phyloP scores from a whole-genome alignment of 1,139 yeast species.

The Fermentozyma sake region DNA sequence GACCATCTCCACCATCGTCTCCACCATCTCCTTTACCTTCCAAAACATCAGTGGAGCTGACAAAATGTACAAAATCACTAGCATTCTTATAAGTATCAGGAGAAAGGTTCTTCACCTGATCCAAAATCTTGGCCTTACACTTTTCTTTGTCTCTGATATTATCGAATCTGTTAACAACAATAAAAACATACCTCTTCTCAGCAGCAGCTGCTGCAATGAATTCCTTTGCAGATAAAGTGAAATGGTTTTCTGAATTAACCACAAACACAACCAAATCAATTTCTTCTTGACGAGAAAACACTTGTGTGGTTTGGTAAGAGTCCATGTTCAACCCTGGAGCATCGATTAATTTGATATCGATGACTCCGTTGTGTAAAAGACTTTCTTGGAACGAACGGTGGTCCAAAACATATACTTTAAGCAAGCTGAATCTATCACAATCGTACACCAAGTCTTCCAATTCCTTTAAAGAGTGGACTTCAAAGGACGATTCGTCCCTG shows the following conservation, averaged over 20 bases:
- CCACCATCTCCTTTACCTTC: slow-evolving; percentile 23
- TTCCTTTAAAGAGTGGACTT: slow-evolving; percentile 47
- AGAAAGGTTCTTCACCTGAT: slow-evolving; percentile 81
- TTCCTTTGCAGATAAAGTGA: slow-evolving; percentile 90
- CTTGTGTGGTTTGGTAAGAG: slow-evolving; percentile 90
- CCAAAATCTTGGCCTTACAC: slow-evolving; percentile 72
- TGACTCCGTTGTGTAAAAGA: slow-evolving; percentile 80
- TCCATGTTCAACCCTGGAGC: slow-evolving; percentile 97
- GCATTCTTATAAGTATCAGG: slow-evolving; percentile 91
- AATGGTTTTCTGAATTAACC: slow-evolving; percentile 93
- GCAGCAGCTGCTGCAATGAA: slow-evolving; percentile 87
- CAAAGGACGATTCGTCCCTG: slow-evolving; percentile 63
- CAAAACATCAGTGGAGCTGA: slow-evolving; percentile 55
- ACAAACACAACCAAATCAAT: slow-evolving; percentile 95
- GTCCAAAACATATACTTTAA: slow-evolving; percentile 82
- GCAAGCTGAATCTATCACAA: slow-evolving; percentile 64
- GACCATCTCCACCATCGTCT: slow-evolving; percentile 24
- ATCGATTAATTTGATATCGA: slow-evolving; percentile 88
- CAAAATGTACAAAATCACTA: slow-evolving; percentile 89
- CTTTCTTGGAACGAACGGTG: slow-evolving; percentile 65
- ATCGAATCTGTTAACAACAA: slow-evolving; percentile 91
- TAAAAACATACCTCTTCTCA: slow-evolving; percentile 87
- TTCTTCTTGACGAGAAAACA: slow-evolving; percentile 94
- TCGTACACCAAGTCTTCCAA: slow-evolving; percentile 70
- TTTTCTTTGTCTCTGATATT: slow-evolving; percentile 73